Evolutionary conservation across 305 asterid genomes (phyloP), one percentile per base, ranked within the genome.

Genomic region (Solanum hybrid): DNA sequence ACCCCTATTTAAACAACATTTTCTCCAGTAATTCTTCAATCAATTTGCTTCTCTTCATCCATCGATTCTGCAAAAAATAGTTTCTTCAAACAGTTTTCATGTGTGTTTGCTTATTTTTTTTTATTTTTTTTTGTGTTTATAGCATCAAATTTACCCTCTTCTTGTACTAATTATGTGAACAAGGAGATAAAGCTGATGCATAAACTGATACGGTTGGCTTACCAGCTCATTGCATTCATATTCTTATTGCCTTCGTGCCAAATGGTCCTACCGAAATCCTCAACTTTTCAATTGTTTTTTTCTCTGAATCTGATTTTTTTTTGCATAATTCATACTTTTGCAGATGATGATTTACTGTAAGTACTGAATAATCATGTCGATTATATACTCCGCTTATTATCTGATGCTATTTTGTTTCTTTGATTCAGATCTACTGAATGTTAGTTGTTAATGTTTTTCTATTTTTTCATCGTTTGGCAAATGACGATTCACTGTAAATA

Each of bases 321-420:
- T 5, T 69, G 11, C 8, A 11, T 42, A 22, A 12, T 12, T 26
- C 91, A 11, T 95, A 94, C 94, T 92, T 5, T 91, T 91, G 95
- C 92, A 14, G 93, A 93, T 22, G 77, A 36, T 64, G 83, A 24
- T 78, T 93, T 90, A 95, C 92, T 92, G 96, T 94, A 90, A 93
- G 88, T 96, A 89, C 97, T 94, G 96, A 95, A 26, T 90, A 4
- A 90, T 89, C 39, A 89, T 94, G 97, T 90, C 89, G 95, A 94
- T 88, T 90, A 92, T 22, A 14, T 51, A 93, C 96, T 94, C 96
- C 93, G 96, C 95, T 95, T 95, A 95, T 93, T 95, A 90, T 94
- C 95, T 91, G 97, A 95, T 91, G 95, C 95, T 92, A 88, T 64
- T 90, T 7, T 71, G 2, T 39, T 34, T 8, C 57, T 28, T 84